Conservation (phyloP, 192 early-diverging fungal species). For the Rhizophagus prolifer region DNA sequence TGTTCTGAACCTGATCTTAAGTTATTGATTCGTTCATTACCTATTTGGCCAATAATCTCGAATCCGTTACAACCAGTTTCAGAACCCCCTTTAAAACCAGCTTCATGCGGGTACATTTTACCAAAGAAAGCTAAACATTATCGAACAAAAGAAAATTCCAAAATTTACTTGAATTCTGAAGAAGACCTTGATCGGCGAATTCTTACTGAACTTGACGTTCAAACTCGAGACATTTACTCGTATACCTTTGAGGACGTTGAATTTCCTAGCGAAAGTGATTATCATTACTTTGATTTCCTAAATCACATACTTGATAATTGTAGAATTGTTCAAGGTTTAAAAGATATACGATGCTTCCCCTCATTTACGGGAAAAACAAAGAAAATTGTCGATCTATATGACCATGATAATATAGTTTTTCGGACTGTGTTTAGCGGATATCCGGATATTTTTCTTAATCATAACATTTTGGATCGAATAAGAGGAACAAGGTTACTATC, state of each 20-base stretch:
- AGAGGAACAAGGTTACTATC: neutral
- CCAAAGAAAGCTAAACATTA: neutral
- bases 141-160: neutral
- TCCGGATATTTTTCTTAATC: neutral
- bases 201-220: neutral
- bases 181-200: neutral
- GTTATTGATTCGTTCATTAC: neutral
- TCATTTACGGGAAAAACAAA: neutral
- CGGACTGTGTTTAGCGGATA: neutral
- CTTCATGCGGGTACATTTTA: neutral
- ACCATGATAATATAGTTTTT: neutral
- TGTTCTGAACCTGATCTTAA: neutral
- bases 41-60: neutral
- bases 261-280: neutral
- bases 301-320: neutral
- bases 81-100: neutral
- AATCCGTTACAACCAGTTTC: neutral
- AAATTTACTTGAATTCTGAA: neutral
- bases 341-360: neutral
- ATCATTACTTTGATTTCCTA: neutral
- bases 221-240: neutral
- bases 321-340: neutral
- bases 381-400: neutral
- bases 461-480: neutral
- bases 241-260: constrained; percentile 2